Conservation (phyloP, 2,329 filamentous ascomycete genomes). For the Talaromyces albobiverticillius region DNA sequence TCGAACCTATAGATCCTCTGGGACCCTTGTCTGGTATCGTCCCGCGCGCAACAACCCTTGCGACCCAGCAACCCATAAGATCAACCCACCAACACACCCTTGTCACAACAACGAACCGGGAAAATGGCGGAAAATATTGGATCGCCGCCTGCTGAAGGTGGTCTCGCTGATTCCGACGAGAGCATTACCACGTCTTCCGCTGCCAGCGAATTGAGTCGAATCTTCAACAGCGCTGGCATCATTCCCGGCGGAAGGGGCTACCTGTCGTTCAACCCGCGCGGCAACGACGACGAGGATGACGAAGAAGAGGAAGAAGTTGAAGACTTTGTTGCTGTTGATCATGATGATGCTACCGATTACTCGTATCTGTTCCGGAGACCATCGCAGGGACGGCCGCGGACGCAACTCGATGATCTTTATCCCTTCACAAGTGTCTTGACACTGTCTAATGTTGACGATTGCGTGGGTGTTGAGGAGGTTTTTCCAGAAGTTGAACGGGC, state of each 20-base stretch:
- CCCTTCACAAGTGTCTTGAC: slow-evolving; percentile 74
- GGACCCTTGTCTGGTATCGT: too few species aligned
- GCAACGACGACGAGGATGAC: slow-evolving; percentile 25
- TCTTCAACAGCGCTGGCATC: slow-evolving; percentile 15
- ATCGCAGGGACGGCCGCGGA: slow-evolving; percentile 31
- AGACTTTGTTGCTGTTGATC: slow-evolving; percentile 41
- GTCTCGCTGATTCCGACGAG: slow-evolving; percentile 9
- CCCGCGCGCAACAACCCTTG: not conserved
- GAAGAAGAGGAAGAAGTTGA: slow-evolving; percentile 29
- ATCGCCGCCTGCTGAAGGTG: slow-evolving; percentile 11
- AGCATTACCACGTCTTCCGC: slow-evolving; percentile 10
- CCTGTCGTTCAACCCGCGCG: slow-evolving; percentile 18
- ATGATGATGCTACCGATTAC: slow-evolving; percentile 39
- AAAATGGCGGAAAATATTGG: slow-evolving; percentile 13
- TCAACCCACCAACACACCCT: not conserved
- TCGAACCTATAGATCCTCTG: too few species aligned
- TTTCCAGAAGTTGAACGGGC: slow-evolving; percentile 60
- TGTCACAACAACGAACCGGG: not conserved
- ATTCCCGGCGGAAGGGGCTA: slow-evolving; percentile 12
- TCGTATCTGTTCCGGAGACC: slow-evolving; percentile 42
- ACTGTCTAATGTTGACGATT: slow-evolving; percentile 49
- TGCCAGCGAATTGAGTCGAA: slow-evolving; percentile 15
- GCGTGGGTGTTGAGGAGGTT: slow-evolving; percentile 57
- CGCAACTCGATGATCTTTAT: slow-evolving; percentile 58
- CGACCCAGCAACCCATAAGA: not conserved